Base-by-base conservation (phyloP, 1,284 basidiomycete species). In the Ganoderma sinense region DNA sequence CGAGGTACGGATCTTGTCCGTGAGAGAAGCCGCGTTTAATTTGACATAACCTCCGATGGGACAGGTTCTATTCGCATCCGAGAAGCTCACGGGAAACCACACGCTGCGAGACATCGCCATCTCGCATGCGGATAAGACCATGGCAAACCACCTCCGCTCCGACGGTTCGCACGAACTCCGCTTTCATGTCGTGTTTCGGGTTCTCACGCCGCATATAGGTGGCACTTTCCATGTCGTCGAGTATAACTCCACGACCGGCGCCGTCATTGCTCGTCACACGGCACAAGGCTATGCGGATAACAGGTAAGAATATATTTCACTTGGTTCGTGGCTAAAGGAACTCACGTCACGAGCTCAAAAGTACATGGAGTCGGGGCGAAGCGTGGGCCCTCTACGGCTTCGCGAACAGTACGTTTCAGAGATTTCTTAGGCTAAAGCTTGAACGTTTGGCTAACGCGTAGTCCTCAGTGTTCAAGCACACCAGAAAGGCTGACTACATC, bases 321-420 rank as follows among this genome's bases (percentile, higher is more conserved):
- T 56, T 36, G 6, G 36, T 10, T 36, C n/a, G 8, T 16, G 4
- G 23, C 18, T 16, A 14, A 29, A 14, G 20, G 39, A 40, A 20
- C 65, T 45, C 4, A 56, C 5, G 73, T 40, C 48, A 7, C n/a
- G n/a, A 11, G 43, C 60, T 43, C 40, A 65, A 61, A n/a, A 91
- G 89, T 76, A 92, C 91, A 13, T 93, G 91, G 91, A 86, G 87
- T 60, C 86, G 91, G 39, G 91, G 91, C 6, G 89, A 93, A 78
- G 86, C 89, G 11, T 92, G 91, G 91, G 91, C 85, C 10, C 85
- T 92, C 41, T 90, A 90, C 75, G 91, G 90, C 0, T 93, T 88
- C 75, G 87, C 90, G 0, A 90, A 89, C 73, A 90, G 91, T 91
- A 73, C 62, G 87, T 80, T 10, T 48, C n/a, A 36, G 56, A 23